Conservation (phyloP, 2,329 filamentous ascomycete species). For the Penicillium italicum region DNA sequence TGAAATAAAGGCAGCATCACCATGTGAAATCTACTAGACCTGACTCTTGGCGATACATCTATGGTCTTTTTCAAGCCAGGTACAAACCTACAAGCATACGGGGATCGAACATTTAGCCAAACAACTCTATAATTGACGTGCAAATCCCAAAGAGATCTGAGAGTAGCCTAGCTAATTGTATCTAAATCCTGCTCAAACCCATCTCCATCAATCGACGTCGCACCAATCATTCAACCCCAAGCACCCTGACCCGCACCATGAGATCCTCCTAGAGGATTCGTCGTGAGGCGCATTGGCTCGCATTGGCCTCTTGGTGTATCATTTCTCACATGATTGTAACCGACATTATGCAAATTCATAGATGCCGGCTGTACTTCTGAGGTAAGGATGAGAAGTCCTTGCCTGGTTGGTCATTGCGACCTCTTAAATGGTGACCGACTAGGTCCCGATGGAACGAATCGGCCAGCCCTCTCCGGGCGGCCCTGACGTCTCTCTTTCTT, state of each 20-base stretch:
- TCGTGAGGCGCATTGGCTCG: neutral
- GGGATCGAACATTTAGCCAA: neutral
- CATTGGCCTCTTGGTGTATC: neutral
- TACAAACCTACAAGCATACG: neutral
- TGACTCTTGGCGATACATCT: neutral
- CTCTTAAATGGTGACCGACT: neutral
- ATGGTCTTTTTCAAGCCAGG: neutral
- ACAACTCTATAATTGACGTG: slow-evolving; percentile 2
- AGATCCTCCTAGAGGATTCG: neutral
- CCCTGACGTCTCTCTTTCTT: neutral
- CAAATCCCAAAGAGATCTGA: slow-evolving; percentile 2
- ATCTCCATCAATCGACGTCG: neutral
- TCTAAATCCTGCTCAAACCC: neutral
- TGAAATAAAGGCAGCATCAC: neutral
- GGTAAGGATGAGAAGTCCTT: neutral
- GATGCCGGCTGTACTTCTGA: neutral
- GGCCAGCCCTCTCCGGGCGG: neutral
- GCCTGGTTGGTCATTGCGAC: neutral
- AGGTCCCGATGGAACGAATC: neutral
- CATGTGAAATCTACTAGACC: neutral
- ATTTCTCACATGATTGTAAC: neutral
- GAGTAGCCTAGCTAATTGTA: neutral
- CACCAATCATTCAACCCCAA: neutral
- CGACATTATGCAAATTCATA: neutral
- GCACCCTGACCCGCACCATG: neutral